Conservation (phyloP, 177 flowering plant species). For the Telopea speciosissima region DNA sequence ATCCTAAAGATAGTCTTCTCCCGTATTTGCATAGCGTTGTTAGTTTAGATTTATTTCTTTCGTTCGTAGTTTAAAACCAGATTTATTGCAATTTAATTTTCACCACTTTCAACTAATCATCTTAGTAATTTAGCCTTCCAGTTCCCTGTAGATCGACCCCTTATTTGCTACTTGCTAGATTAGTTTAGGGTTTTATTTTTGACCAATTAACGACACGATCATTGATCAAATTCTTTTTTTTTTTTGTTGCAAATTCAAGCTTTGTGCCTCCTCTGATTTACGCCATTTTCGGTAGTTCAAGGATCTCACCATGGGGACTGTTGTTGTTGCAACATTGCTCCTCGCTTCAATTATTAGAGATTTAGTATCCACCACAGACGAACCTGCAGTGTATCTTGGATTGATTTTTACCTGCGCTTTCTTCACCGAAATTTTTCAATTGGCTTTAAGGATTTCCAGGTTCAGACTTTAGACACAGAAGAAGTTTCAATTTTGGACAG, state of each 20-base stretch:
- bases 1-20: too few relatives aligned
- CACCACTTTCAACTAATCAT: too few relatives aligned
- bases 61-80: too few relatives aligned
- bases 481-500: background rate
- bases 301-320: slow-evolving; percentile 23
- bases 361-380: slow-evolving; percentile 18
- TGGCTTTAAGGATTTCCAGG: slow-evolving; percentile 62
- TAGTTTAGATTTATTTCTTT: too few relatives aligned
- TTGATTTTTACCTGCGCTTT: slow-evolving; percentile 68
- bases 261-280: slow-evolving; percentile 85
- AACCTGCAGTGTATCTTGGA: slow-evolving; percentile 52
- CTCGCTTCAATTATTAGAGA: slow-evolving; percentile 22
- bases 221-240: too few relatives aligned
- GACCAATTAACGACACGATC: too few relatives aligned
- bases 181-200: too few relatives aligned
- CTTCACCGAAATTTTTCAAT: slow-evolving; percentile 60
- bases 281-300: slow-evolving; percentile 76
- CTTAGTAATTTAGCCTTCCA: too few relatives aligned
- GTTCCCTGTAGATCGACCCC: too few relatives aligned
- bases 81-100: too few relatives aligned
- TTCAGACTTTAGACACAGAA: slow-evolving; percentile 19
- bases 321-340: background rate
- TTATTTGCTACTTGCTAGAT: too few relatives aligned
- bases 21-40: too few relatives aligned
- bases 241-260: slow-evolving; percentile 63